Percentiles rank a stretch among this genome's conserved stretches.
Evolutionary conservation across 2,329 filamentous ascomycete species (phyloP).

Genomic region (Penicillium paneum): DNA sequence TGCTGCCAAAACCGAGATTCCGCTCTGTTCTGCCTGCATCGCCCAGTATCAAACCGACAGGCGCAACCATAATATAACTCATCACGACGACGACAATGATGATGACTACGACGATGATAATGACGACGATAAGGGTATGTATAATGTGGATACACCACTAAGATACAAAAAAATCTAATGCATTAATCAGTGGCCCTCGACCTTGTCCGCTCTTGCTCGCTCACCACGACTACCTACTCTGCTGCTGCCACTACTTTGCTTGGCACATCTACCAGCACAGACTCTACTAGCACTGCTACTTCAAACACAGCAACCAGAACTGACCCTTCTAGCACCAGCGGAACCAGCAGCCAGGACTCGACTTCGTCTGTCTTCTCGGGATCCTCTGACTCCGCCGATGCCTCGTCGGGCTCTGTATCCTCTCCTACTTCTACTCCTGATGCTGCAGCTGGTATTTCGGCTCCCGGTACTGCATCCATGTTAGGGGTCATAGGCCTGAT

Average conservation of each 20-base stretch:
- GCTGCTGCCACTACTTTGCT: constrained; percentile 21
- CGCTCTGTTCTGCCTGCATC: constrained; percentile 34
- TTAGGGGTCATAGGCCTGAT: constrained; percentile 25
- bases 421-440: constrained; percentile 14
- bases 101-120: constrained; percentile 11
- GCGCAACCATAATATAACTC: constrained; percentile 11
- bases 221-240: constrained; percentile 29
- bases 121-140: constrained; percentile 29
- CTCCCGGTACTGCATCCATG: constrained; percentile 17
- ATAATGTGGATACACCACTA: not conserved
- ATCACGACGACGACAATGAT: constrained; percentile 19
- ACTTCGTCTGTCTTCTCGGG: not conserved
- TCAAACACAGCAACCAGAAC: constrained; percentile 5
- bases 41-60: constrained; percentile 20
- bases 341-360: constrained; percentile 1
- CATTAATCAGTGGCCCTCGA: constrained; percentile 27
- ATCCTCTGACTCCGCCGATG: not conserved
- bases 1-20: constrained; percentile 25
- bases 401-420: constrained; percentile 3
- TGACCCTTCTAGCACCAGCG: not conserved
- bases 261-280: constrained; percentile 5
- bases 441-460: constrained; percentile 12
- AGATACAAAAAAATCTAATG: constrained; percentile 4
- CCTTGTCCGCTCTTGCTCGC: constrained; percentile 28
- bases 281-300: not conserved